Percentiles rank a stretch among this genome's conserved stretches.
Conservation (phyloP, 2,329 filamentous ascomycete species). For the Apiospora pterosperma region DNA sequence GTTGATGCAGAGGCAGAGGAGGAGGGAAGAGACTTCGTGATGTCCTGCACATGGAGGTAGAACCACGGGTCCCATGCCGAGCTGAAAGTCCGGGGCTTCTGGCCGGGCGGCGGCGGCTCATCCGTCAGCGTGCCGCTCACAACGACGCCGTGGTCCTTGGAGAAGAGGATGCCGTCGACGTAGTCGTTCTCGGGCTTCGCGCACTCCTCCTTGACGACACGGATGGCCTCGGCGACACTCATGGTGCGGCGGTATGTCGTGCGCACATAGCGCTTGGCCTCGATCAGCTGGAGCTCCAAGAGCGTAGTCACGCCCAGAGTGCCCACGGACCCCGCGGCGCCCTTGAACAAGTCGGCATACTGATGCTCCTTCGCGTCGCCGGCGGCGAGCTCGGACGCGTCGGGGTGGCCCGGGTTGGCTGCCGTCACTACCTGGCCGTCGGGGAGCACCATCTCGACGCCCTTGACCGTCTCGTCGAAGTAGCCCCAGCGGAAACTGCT, state of each 20-base stretch:
- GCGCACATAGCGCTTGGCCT: slow-evolving; percentile 59
- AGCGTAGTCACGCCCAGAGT: slow-evolving; percentile 66
- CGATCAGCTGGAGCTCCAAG: slow-evolving; percentile 60
- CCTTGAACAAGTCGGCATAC: slow-evolving; percentile 57
- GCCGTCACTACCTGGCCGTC: slow-evolving; percentile 60
- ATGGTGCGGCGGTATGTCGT: slow-evolving; percentile 56
- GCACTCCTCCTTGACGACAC: slow-evolving; percentile 46
- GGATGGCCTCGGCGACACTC: slow-evolving; percentile 44
- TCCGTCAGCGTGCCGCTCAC: slow-evolving; percentile 62
- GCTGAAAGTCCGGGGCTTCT: slow-evolving; percentile 35
- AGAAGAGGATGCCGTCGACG: slow-evolving; percentile 70
- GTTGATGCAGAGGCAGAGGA: slow-evolving; percentile 11
- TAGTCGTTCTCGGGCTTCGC: slow-evolving; percentile 55
- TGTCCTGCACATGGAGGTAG: slow-evolving; percentile 64
- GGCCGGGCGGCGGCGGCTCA: slow-evolving; percentile 34
- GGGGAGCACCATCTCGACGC: slow-evolving; percentile 67
- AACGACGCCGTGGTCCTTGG: slow-evolving; percentile 59
- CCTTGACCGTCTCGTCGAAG: slow-evolving; percentile 62
- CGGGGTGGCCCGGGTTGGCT: slow-evolving; percentile 24
- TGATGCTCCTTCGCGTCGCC: neutral
- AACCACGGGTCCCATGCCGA: slow-evolving; percentile 69
- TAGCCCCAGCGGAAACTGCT: slow-evolving; percentile 68
- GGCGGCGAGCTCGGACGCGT: slow-evolving; percentile 23
- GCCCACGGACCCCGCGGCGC: slow-evolving; percentile 64
- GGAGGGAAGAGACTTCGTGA: slow-evolving; percentile 29